Evolutionary conservation across 2,329 filamentous ascomycete genomes (phyloP), one percentile per base, ranked within the genome.

Genomic region (Dothideomycetes sp.): DNA sequence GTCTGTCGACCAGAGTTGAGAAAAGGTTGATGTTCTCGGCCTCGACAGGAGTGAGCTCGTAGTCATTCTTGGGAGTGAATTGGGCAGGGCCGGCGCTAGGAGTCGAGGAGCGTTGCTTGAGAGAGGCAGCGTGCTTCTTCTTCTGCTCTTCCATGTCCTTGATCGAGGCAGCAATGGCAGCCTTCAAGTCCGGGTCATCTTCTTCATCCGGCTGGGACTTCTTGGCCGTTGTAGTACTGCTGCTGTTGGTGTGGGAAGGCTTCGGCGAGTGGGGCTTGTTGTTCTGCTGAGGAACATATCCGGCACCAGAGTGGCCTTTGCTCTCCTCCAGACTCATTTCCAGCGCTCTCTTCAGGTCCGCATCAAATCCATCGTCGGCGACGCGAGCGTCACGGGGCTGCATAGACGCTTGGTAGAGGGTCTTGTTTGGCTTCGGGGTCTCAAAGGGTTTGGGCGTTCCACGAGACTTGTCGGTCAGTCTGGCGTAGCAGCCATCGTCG

Each of bases 61-160:
- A 94, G 51, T 95, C 86, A 52, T 88, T 93, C 65, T 89, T 94
- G 1, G 84, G 82, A 32, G 69, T 66, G n/a, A 73, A 65, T 17
- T 70, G 57, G 9, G 69, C 61, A 3, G 66, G 59, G 3, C 66
- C 58, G 12, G 66, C 61, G 18, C 68, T 64, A 1, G 70, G 64
- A 29, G 66, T 70, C 9, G 48, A 45, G 4, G 54, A 54, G 4
- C 52, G 49, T 7, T 52, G 41, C 57, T 91, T 93, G 51, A 96
- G 72, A 2, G 78, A 79, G 4, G 82, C 84, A 2, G 87, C 78
- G 58, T 96, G 87, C 50, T 79, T 80, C 63, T 89, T 82, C 69
- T 98, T 96, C 59, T 98, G 89, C 59, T 95, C 84, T 61, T 98
- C 91, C 86, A 96, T 95, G 55, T 98, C 91, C 17, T 84, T 83